Base-by-base conservation (phyloP, 106 monocot species). In the Iris macrosiphon region DNA sequence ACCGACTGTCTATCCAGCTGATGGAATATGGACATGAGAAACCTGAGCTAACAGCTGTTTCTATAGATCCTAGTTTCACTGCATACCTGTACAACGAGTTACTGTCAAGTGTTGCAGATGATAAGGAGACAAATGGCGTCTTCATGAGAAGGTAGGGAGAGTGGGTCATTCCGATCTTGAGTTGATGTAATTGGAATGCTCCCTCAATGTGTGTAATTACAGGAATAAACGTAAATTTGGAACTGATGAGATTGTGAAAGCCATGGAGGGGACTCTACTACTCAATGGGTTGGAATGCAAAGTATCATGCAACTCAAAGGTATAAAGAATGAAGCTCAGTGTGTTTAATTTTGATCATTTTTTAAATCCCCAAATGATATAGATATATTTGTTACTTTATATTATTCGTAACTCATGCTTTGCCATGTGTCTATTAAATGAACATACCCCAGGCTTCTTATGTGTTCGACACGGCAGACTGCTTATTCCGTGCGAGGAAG, bases 231-330 rank as follows among this genome's bases (percentile, higher is more conserved):
- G 82, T 9, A 92, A 87, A 56, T 52, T 26, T 18, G 29, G 14
- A 26, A 40, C 46, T 29, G 64, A 62, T 39, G 82, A 92, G 59
- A 77, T 84, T 23, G 71, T 69, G 75, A 81, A 79, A 33, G 63
- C 72, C 40, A 51, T 80, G 60, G 79, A 87, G 41, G 75, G 64
- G 15, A 35, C 83, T 44, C 47, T 24, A 46, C 45, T 93, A 23
- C 10, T 66, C 26, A 93, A 93, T 69, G 93, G 87, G 7, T 63
- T 93, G 54, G 87, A 93, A 53, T 83, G 79, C 80, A 93, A 93
- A 72, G 80, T 87, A 51, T 77, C 83, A 29, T 76, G 87, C 76
- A 72, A 14, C 57, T 93, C 77, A n/a, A 93, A 87, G 87, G 93
- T 93, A 72, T 23, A 6, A 24, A 41, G 12, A 25, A 18, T 8